Evolutionary conservation across 2,329 filamentous ascomycete genomes (phyloP).

Genomic region (Westerdykella sp.): DNA sequence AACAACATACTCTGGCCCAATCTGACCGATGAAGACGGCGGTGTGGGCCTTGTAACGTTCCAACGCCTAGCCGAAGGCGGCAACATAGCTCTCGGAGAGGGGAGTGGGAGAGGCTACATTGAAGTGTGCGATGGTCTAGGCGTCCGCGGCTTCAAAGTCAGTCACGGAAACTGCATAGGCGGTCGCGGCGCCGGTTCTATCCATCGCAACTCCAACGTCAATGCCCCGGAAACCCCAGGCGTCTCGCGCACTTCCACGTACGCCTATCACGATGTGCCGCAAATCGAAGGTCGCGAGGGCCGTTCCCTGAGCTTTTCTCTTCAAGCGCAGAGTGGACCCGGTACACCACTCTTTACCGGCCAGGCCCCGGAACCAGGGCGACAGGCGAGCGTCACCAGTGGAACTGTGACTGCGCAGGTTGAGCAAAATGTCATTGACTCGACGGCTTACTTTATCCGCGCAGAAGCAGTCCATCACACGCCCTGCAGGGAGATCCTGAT

Average conservation of each 20-base stretch:
- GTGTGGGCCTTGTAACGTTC: conserved; percentile 86
- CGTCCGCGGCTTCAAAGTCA: conserved; percentile 82
- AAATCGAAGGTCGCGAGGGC: conserved; percentile 20
- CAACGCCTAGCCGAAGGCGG: conserved; percentile 83
- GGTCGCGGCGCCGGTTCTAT: conserved; percentile 34
- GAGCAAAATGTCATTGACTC: conserved; percentile 70
- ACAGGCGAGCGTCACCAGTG: conserved; percentile 10
- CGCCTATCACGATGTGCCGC: conserved; percentile 10
- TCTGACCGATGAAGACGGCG: conserved; percentile 89
- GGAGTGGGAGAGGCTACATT: conserved; percentile 74
- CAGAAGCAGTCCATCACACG: conserved; percentile 44
- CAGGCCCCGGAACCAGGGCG: conserved; percentile 13
- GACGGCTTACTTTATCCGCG: conserved; percentile 84
- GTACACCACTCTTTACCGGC: conserved; percentile 27
- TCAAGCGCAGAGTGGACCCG: conserved; percentile 29
- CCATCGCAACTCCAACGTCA: conserved; percentile 41
- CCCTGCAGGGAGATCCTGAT: conserved; percentile 67
- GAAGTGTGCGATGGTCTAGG: conserved; percentile 83
- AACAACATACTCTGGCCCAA: conserved; percentile 99
- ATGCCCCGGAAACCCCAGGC: conserved; percentile 31
- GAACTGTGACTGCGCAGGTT: conserved; percentile 19
- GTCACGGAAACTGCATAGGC: conserved; percentile 83
- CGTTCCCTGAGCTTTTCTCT: conserved; percentile 33
- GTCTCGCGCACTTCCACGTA: conserved; percentile 16
- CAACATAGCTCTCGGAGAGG: conserved; percentile 74